Evolutionary conservation across 371 early-diverging fungal species (phyloP).

Genomic region (Syncephalis fuscata): DNA sequence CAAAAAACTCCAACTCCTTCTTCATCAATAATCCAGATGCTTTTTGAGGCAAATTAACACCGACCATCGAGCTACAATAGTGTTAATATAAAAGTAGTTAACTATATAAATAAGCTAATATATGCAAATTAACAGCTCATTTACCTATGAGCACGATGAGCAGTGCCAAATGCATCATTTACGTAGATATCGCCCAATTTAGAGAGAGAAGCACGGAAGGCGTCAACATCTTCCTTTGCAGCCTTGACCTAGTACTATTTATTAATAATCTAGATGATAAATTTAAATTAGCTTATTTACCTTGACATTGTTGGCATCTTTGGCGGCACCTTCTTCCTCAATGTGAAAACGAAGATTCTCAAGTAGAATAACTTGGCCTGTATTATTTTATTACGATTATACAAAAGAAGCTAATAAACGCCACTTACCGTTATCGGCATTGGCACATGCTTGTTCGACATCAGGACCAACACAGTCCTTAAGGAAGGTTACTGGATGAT

Average conservation of each 20-base stretch:
- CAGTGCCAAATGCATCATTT: slow-evolving; percentile 98
- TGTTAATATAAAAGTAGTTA: no score
- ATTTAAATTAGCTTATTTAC: slow-evolving; percentile 4
- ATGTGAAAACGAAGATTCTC: slow-evolving; percentile 98
- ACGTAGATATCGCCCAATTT: slow-evolving; percentile 93
- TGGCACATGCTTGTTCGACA: slow-evolving; percentile 68
- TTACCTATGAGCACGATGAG: slow-evolving; percentile 75
- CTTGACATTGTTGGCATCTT: slow-evolving; percentile 80
- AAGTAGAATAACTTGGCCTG: slow-evolving; percentile 73
- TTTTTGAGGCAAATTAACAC: slow-evolving; percentile 75
- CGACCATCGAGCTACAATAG: slow-evolving; percentile 75
- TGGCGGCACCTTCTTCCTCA: slow-evolving; percentile 95
- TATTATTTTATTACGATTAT: background rate
- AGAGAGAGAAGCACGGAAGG: slow-evolving; percentile 81
- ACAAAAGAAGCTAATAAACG: background rate
- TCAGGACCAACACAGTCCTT: slow-evolving; percentile 84
- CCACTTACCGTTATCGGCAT: slow-evolving; percentile 41
- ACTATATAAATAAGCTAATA: no score
- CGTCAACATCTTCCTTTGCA: slow-evolving; percentile 50
- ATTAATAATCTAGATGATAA: slow-evolving; percentile 6
- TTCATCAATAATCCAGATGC: slow-evolving; percentile 97
- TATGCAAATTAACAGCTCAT: no score
- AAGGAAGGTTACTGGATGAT: slow-evolving; percentile 78
- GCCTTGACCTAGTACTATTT: slow-evolving; percentile 52
- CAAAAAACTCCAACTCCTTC: slow-evolving; percentile 97